Evolutionary conservation across 2,329 filamentous ascomycete species (phyloP).

Genomic region (Diaporthe batatas): DNA sequence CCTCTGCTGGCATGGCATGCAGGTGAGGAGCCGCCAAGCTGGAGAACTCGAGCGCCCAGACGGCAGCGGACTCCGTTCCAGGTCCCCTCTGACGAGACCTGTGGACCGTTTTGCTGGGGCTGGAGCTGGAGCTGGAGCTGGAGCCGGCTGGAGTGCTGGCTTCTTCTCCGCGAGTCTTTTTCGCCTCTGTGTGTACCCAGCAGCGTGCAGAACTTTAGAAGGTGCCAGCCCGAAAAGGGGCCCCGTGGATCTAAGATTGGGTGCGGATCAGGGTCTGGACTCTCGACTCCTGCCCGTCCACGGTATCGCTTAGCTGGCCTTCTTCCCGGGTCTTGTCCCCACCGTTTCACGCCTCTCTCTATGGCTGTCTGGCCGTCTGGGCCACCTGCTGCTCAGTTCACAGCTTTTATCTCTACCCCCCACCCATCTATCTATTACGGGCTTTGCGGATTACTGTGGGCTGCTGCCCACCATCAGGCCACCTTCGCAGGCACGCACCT

Average conservation of each 20-base stretch:
- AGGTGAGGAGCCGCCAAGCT: slow-evolving; percentile 14
- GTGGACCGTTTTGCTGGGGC: not conserved
- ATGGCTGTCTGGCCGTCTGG: too few relatives aligned
- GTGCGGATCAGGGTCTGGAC: slow-evolving; percentile 40
- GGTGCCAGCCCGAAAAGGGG: slow-evolving; percentile 31
- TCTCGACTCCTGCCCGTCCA: slow-evolving; percentile 1
- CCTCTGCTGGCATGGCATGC: not conserved
- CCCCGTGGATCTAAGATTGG: slow-evolving; percentile 39
- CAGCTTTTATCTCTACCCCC: not conserved
- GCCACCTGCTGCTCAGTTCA: slow-evolving; percentile 3
- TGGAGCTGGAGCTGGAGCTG: not conserved
- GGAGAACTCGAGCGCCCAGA: slow-evolving; percentile 16
- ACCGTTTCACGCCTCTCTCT: slow-evolving; percentile 38
- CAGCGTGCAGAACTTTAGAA: not conserved
- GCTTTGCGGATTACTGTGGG: slow-evolving; percentile 14
- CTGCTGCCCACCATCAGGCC: slow-evolving; percentile 28
- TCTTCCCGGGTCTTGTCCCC: slow-evolving; percentile 37
- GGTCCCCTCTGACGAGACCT: not conserved
- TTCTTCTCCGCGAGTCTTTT: slow-evolving; percentile 9
- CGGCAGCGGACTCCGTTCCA: slow-evolving; percentile 19
- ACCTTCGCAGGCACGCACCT: too few relatives aligned
- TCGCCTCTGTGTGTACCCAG: slow-evolving; percentile 17
- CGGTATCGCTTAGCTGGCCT: slow-evolving; percentile 8
- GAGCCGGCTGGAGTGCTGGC: too few relatives aligned
- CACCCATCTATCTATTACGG: not conserved